Base-by-base conservation (phyloP, 2,329 filamentous ascomycete genomes). In the Hypomyces rosellus region DNA sequence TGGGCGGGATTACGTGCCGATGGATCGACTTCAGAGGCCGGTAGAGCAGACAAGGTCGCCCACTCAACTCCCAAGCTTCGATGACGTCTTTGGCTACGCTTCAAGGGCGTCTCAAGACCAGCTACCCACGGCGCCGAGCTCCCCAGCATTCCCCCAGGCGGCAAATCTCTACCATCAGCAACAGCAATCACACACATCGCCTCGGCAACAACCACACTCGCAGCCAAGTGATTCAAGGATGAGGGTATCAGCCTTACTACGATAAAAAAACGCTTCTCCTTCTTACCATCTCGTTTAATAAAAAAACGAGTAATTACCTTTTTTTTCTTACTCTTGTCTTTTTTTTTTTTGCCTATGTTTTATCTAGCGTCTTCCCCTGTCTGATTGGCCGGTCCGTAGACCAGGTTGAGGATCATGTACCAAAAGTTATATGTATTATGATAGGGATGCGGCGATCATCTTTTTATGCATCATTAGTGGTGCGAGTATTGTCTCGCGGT, bases 121-220 rank as follows among this genome's bases (percentile, higher is more conserved):
- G 41, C 54, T 67, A 5, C 60, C 61, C 11, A 69, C 67, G 4
- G 67, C 65, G 13, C 66, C 67, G 7, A 69, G 57, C 53, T 69
- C 67, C 5, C 67, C 67, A 3, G 55, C 57, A 40, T 34, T 37
- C n/a, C 16, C 33, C 8, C 44, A 6, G 16, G 44, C 13, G n/a
- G 14, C 22, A 22, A 18, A 33, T 6, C 6, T 20, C 7, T 18
- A 13, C 18, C 16, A 42, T 14, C 42, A 34, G 22, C 42, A 25
- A 16, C 18, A 7, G 18, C 20, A 7, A 16, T 18, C 42, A 45
- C 20, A 20, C 20, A 20, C 20, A 20, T 20, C 20, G 20, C 20
- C 20, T 20, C 20, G 5, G 20, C 20, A 20, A 20, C 20, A 20
- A 20, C 20, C 5, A 20, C 20, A 5, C 20, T n/a, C 42, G 5